Conservation (phyloP, 768 basidiomycete species). For the Rhodotorula kratochvilovae region DNA sequence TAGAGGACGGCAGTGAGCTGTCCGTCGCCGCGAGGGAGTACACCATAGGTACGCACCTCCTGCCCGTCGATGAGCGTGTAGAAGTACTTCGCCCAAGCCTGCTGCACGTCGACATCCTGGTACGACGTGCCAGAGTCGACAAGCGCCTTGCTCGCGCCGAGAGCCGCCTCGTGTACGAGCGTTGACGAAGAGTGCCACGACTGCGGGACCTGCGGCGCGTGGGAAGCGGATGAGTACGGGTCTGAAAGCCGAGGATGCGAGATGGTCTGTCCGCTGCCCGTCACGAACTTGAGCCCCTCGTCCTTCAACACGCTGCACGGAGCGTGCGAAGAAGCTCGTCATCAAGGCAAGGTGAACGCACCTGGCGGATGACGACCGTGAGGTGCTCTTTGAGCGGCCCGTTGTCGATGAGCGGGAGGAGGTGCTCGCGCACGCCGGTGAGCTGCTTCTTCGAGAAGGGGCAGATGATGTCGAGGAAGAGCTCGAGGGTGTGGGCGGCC, state of each 20-base stretch:
- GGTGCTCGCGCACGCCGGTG: slow-evolving; percentile 7
- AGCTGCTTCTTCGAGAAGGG: slow-evolving; percentile 33
- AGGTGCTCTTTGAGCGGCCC: slow-evolving; percentile 6
- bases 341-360: background rate
- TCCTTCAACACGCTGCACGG: too few relatives aligned
- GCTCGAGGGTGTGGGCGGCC: slow-evolving; percentile 26
- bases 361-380: slow-evolving; percentile 23
- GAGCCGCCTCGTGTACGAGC: slow-evolving; percentile 35
- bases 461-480: slow-evolving; percentile 14
- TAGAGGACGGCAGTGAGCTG: too few relatives aligned
- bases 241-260: too few relatives aligned
- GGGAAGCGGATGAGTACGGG: too few relatives aligned
- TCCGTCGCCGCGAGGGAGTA: too few relatives aligned
- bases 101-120: slow-evolving; percentile 5
- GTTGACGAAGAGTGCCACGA: slow-evolving; percentile 36
- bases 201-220: slow-evolving; percentile 18
- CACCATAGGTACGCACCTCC: slow-evolving; percentile 10
- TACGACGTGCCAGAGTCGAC: slow-evolving; percentile 8
- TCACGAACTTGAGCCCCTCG: too few relatives aligned
- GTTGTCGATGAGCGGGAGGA: slow-evolving; percentile 26
- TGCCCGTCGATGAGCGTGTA: slow-evolving; percentile 31
- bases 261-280: too few relatives aligned
- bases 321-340: too few relatives aligned
- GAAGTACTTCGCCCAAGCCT: slow-evolving; percentile 17
- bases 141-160: slow-evolving; percentile 22